Percentiles rank a stretch among this genome's conserved stretches.
phyloP scores from a whole-genome alignment of 306 rosid species.

The Abrus pulchellus region DNA sequence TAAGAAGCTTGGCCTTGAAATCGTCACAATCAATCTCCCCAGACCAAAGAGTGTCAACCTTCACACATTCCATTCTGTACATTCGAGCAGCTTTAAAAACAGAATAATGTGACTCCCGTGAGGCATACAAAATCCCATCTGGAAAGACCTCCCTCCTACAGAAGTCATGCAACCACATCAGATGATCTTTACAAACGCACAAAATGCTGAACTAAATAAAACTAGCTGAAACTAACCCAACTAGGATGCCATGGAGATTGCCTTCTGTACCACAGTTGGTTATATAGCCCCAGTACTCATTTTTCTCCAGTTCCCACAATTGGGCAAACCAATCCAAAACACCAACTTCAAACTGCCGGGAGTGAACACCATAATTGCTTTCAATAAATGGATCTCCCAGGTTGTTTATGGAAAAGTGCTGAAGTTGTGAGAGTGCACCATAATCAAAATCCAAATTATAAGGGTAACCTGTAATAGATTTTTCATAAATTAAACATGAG shows the following conservation, averaged over 20 bases:
- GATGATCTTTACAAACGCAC: constrained; percentile 18
- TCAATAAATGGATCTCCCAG: constrained; percentile 98
- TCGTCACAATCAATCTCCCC: constrained; percentile 73
- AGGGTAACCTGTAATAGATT: constrained; percentile 71
- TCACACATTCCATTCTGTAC: constrained; percentile 67
- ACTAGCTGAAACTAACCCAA: constrained; percentile 56
- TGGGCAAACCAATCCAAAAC: constrained; percentile 99
- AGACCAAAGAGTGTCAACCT: constrained; percentile 55
- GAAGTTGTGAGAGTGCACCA: constrained; percentile 86
- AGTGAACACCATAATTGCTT: constrained; percentile 95
- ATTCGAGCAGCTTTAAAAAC: constrained; percentile 64
- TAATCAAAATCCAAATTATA: constrained; percentile 94
- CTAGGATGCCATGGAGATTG: constrained; percentile 85
- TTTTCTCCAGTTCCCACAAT: constrained; percentile 91
- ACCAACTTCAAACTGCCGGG: constrained; percentile 93
- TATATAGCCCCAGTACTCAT: constrained; percentile 98
- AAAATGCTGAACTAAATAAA: constrained; percentile 31
- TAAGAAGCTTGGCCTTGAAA: constrained; percentile 58
- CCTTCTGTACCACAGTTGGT: constrained; percentile 99
- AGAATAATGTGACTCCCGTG: constrained; percentile 64
- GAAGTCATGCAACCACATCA: constrained; percentile 37
- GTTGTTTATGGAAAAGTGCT: constrained; percentile 95
- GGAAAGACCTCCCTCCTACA: constrained; percentile 70
- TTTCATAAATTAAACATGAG: constrained; percentile 26
- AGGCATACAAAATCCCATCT: constrained; percentile 66